Evolutionary conservation across 345 rosid genomes (phyloP).

Genomic region (Stellera chamaejasme): DNA sequence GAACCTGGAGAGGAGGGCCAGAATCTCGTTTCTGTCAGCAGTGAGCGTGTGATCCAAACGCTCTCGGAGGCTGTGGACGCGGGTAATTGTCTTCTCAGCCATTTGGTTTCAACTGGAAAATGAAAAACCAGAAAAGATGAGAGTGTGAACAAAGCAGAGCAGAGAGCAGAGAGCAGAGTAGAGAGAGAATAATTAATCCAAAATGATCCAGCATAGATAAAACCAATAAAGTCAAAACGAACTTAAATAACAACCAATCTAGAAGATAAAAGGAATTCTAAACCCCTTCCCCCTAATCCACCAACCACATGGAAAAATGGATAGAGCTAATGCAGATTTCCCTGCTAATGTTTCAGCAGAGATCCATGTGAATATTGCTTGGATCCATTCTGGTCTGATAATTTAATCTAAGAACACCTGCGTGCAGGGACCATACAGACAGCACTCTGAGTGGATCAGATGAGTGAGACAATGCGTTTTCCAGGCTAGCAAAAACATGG

Average conservation of each 20-base stretch:
- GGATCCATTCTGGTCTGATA: not conserved
- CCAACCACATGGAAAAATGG: constrained; percentile 11
- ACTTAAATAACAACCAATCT: constrained; percentile 11
- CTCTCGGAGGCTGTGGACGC: constrained; percentile 65
- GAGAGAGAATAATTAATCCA: constrained; percentile 1
- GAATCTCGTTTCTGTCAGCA: constrained; percentile 53
- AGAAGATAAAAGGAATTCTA: constrained; percentile 11
- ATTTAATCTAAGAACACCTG: not conserved
- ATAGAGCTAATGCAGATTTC: not conserved
- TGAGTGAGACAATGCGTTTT: not conserved
- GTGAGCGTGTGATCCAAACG: constrained; percentile 71
- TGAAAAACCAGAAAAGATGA: constrained; percentile 6
- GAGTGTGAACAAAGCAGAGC: not conserved
- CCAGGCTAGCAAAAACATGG: not conserved
- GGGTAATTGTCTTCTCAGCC: constrained; percentile 47
- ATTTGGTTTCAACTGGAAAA: constrained; percentile 23
- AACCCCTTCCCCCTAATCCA: constrained; percentile 20
- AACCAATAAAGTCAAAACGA: constrained; percentile 17
- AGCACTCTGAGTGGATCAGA: not conserved
- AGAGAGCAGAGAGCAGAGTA: too few species aligned
- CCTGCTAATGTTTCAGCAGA: constrained; percentile 7
- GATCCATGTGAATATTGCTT: not conserved
- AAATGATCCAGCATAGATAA: constrained; percentile 5
- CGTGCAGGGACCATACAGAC: not conserved
- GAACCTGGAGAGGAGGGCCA: constrained; percentile 69